Conservation (phyloP, 495 filamentous ascomycete genomes). For the Immersiella caudata region DNA sequence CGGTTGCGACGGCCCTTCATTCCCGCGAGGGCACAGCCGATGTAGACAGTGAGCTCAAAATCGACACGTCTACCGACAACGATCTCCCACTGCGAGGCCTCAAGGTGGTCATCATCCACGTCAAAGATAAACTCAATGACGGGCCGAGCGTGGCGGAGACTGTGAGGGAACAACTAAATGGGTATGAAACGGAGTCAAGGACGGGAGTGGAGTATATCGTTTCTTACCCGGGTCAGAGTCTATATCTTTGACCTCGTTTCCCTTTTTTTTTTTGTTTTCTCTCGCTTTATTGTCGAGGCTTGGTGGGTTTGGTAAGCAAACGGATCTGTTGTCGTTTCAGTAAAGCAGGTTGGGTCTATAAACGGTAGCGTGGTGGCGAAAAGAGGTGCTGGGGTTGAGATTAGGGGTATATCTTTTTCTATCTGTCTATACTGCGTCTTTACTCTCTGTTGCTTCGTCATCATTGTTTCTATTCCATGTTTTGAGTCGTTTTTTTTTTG, state of each 20-base stretch:
- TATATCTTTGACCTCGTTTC: conserved; percentile 35
- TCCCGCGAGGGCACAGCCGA: conserved; percentile 6
- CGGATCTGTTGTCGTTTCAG: background rate
- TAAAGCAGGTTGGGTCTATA: background rate
- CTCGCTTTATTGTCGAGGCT: background rate
- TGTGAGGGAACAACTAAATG: conserved; percentile 68
- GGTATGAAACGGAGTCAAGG: conserved; percentile 59
- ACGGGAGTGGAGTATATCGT: conserved; percentile 82
- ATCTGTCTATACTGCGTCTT: no score
- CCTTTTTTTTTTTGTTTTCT: conserved; percentile 8
- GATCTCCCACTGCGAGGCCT: conserved; percentile 48
- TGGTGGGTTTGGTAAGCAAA: no score
- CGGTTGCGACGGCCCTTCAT: conserved; percentile 20
- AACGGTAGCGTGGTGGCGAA: no score
- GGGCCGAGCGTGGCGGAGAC: conserved; percentile 61
- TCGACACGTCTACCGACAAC: background rate
- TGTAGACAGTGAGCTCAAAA: background rate
- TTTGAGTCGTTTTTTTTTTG: background rate
- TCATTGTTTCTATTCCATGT: background rate
- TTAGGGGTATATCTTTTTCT: no score
- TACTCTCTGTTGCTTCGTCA: background rate
- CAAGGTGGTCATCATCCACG: conserved; percentile 75
- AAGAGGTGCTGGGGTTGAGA: no score
- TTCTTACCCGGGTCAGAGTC: conserved; percentile 55
- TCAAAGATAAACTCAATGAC: conserved; percentile 73